Evolutionary conservation across 2,329 filamentous ascomycete species (phyloP), one percentile per base, ranked within the genome.

Genomic region (Knoxdaviesia proteae): DNA sequence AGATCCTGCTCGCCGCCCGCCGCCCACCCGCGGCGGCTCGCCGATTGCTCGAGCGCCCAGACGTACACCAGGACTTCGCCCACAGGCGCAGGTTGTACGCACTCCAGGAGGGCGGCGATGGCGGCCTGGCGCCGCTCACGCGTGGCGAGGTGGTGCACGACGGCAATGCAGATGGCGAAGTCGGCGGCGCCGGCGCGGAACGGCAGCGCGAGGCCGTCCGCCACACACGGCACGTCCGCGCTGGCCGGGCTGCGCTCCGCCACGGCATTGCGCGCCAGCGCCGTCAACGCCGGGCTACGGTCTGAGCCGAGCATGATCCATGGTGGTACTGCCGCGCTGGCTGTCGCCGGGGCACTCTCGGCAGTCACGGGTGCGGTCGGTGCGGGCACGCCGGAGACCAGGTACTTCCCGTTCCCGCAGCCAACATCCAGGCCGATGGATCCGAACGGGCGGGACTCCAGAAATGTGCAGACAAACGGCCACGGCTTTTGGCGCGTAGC

Each of bases 351-450:
- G 44, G 80, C 88, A 45, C 77, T 88, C 46, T 96, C 57, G 43
- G 94, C 79, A 61, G 82, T 86, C 40, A 94, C 62, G 51, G 73
- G 61, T 29, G 67, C 69, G 60, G 92, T 92, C 51, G 73, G 61
- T 29, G 67, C 69, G 60, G 92, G 92, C 45, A 93, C 80, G 46
- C 71, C 65, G 20, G 20, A 20, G 20, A 20, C 20, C 47, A 96
- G 65, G 58, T 96, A 94, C 66, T 96, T 96, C 50, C 90, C 90
- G 62, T 98, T 98, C 46, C 90, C 90, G 61, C 90, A 96, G 47
- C 90, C 90, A 44, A 96, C 69, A 59, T 98, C 90, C 33, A 94
- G 68, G 7, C 90, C 90, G 44, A 96, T 61, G 41, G 82, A 71
- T 31, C 87, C 88, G 8, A 75, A 61, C 0, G 67, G 56, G 40